A percentile compares a stretch with the other conserved stretches of the same genome.
These are phyloP conservation scores for Daldinia caldariorum DNA, from an alignment of 495 filamentous ascomycete species.

Conservation along the genomic window DNA sequence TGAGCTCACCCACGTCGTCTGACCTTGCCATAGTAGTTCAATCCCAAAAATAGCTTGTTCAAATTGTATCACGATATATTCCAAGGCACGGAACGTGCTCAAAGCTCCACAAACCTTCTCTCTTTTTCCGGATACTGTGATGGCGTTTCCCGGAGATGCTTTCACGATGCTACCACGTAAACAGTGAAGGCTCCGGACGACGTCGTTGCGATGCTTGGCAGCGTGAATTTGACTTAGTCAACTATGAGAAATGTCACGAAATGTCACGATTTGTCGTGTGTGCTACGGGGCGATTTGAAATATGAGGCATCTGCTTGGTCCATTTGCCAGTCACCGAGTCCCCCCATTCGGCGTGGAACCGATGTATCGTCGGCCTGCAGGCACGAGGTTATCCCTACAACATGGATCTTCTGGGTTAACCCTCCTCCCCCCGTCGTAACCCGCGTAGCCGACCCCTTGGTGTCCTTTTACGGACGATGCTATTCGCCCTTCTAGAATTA, in stretches of 20 bases:
- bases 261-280: conserved; percentile 24
- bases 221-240: conserved; percentile 29
- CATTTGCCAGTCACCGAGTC: conserved; percentile 25
- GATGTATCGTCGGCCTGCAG: conserved; percentile 36
- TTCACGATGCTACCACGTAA: conserved; percentile 33
- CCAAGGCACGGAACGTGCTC: conserved; percentile 10
- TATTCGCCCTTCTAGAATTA: conserved; percentile 39
- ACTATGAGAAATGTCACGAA: conserved; percentile 40
- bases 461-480: conserved; percentile 18
- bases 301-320: conserved; percentile 44
- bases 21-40: conserved; percentile 22
- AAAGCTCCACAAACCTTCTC: conserved; percentile 21
- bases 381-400: conserved; percentile 39
- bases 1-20: conserved; percentile 21
- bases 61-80: conserved; percentile 20
- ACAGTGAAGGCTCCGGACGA: conserved; percentile 22
- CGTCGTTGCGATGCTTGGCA: conserved; percentile 35
- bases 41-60: conserved; percentile 40
- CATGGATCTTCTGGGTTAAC: conserved; percentile 20
- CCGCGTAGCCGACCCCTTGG: conserved; percentile 17
- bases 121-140: conserved; percentile 36
- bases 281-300: conserved; percentile 41
- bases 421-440: conserved; percentile 13
- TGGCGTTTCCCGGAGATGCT: conserved; percentile 28
- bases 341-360: conserved; percentile 28